Evolutionary conservation across 2,329 filamentous ascomycete genomes (phyloP).

Genomic region (Claviceps africana): DNA sequence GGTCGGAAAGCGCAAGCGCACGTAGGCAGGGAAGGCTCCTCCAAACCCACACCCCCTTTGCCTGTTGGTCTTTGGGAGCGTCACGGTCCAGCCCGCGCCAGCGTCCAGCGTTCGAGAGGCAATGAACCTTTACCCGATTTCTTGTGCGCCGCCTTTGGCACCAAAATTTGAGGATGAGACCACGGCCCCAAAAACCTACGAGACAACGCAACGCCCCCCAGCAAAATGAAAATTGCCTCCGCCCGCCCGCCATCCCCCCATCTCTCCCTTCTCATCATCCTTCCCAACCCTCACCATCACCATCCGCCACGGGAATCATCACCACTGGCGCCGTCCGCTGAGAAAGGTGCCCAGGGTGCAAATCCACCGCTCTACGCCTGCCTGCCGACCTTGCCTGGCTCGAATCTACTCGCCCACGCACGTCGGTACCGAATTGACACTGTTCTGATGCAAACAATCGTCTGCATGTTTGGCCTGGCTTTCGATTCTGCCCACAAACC

Average conservation of each 20-base stretch:
- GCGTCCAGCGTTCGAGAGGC: slow-evolving; percentile 7
- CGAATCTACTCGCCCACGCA: slow-evolving; percentile 10
- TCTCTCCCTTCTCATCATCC: slow-evolving; percentile 10
- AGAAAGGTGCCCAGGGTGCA: slow-evolving; percentile 1
- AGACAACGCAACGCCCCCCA: slow-evolving; percentile 19
- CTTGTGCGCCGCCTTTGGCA: slow-evolving; percentile 25
- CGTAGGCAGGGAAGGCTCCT: slow-evolving; percentile 1
- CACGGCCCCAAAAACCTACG: slow-evolving; percentile 23
- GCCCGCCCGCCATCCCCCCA: slow-evolving; percentile 13
- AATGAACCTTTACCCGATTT: slow-evolving; percentile 21
- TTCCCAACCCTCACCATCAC: slow-evolving; percentile 10
- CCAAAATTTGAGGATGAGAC: slow-evolving; percentile 27
- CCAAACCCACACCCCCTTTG: slow-evolving; percentile 8
- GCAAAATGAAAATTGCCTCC: slow-evolving; percentile 18
- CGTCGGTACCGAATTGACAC: slow-evolving; percentile 8
- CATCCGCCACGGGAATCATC: slow-evolving; percentile 16
- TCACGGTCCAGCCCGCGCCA: slow-evolving; percentile 12
- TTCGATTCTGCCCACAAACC: not conserved
- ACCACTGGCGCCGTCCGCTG: slow-evolving; percentile 7
- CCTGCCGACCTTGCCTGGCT: slow-evolving; percentile 14
- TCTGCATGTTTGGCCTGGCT: slow-evolving; percentile 5
- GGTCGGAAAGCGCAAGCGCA: not conserved
- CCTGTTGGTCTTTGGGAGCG: slow-evolving; percentile 11
- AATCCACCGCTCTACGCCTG: slow-evolving; percentile 14
- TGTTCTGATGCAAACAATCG: slow-evolving; percentile 7